These are phyloP conservation scores for Mycena kentingensis DNA, from an alignment of 768 basidiomycete genomes.

Conservation along the genomic window DNA sequence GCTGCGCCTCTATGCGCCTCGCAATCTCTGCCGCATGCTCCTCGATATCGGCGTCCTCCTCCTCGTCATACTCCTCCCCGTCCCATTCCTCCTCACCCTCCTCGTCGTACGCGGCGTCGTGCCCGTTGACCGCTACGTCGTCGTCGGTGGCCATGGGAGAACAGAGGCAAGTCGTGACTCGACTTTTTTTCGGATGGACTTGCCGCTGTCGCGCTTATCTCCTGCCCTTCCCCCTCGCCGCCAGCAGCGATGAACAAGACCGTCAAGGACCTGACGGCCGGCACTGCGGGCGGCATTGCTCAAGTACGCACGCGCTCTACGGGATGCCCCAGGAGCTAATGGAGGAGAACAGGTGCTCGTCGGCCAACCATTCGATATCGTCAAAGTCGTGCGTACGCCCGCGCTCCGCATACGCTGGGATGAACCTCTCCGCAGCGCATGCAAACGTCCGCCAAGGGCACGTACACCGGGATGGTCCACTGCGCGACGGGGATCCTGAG, in stretches of 20 bases:
- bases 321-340: no score
- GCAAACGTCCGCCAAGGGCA: conserved; percentile 91
- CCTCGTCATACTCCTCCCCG: conserved; percentile 25
- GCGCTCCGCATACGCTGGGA: conserved; percentile 5
- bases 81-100: conserved; percentile 32
- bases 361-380: conserved; percentile 95
- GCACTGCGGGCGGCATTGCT: conserved; percentile 87
- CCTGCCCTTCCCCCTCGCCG: not conserved
- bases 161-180: not conserved
- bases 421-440: conserved; percentile 60
- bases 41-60: conserved; percentile 60
- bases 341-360: conserved; percentile 82
- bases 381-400: conserved; percentile 80
- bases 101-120: conserved; percentile 5
- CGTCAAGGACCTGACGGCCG: conserved; percentile 84
- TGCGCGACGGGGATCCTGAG: conserved; percentile 90
- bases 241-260: conserved; percentile 56
- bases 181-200: not conserved
- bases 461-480: conserved; percentile 83
- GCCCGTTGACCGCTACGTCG: conserved; percentile 58
- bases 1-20: conserved; percentile 69
- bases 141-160: conserved; percentile 35
- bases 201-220: no score
- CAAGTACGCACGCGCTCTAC: conserved; percentile 54
- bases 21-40: conserved; percentile 78